Conservation (phyloP, 495 filamentous ascomycete genomes). For the Xylaria telfairii region DNA sequence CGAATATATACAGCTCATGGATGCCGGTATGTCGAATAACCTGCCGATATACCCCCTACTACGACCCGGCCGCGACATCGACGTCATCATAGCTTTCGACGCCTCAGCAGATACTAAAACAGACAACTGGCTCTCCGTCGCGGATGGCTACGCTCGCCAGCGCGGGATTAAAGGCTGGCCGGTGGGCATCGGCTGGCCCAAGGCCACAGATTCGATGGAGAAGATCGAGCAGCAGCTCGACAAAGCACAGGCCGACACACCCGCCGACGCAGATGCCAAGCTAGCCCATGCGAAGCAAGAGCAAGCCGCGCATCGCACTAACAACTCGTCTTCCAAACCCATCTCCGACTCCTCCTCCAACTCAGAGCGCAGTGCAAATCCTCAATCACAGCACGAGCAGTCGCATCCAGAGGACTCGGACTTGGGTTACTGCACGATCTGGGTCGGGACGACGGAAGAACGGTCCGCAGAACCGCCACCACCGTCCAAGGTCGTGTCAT, state of each 20-base stretch:
- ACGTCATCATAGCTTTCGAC: conserved; percentile 91
- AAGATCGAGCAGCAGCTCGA: conserved; percentile 69
- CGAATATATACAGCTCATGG: conserved; percentile 85
- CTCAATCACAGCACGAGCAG: conserved; percentile 37
- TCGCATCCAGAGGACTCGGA: conserved; percentile 57
- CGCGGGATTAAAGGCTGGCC: conserved; percentile 93
- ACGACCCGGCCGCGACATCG: conserved; percentile 83
- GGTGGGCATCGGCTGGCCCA: conserved; percentile 88
- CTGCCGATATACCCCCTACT: conserved; percentile 93
- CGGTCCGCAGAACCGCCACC: conserved; percentile 60
- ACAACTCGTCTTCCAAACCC: conserved; percentile 25
- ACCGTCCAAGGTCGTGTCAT: conserved; percentile 67
- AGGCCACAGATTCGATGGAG: conserved; percentile 55
- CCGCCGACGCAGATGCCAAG: conserved; percentile 65
- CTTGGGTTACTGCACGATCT: conserved; percentile 89
- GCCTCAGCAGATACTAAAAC: conserved; percentile 82
- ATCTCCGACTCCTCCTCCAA: conserved; percentile 22
- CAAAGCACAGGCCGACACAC: conserved; percentile 66
- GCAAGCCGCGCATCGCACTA: conserved; percentile 42
- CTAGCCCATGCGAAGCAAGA: conserved; percentile 66
- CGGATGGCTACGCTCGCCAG: conserved; percentile 89
- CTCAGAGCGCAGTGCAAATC: conserved; percentile 10
- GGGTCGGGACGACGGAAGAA: conserved; percentile 86
- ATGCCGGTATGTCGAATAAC: conserved; percentile 98
- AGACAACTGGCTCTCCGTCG: conserved; percentile 92